A percentile compares a stretch with the other conserved stretches of the same genome.
These are phyloP conservation scores for Euclidium syriacum DNA, from an alignment of 345 rosid species.

Conservation along the genomic window DNA sequence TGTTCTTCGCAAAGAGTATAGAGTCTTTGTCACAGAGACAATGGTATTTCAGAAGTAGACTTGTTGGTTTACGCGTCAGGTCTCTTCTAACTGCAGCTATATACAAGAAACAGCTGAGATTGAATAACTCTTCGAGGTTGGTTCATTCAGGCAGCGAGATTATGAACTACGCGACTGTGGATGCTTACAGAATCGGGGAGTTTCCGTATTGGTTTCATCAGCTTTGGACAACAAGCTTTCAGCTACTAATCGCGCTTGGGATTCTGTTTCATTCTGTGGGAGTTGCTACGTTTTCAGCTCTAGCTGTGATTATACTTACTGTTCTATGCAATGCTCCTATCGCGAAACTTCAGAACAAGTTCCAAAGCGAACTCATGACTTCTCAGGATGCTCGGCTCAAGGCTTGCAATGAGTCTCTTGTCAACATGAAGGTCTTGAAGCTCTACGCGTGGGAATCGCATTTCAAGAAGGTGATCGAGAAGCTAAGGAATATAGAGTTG, in stretches of 20 bases:
- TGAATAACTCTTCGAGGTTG: slow-evolving; percentile 68
- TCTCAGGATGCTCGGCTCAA: slow-evolving; percentile 78
- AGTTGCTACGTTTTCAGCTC: slow-evolving; percentile 75
- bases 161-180: slow-evolving; percentile 86
- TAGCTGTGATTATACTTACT: slow-evolving; percentile 64
- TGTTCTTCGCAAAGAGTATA: slow-evolving; percentile 54
- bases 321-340: slow-evolving; percentile 82
- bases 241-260: slow-evolving; percentile 64
- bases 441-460: slow-evolving; percentile 91
- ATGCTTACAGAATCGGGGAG: slow-evolving; percentile 91
- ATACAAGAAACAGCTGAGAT: slow-evolving; percentile 73
- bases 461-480: slow-evolving; percentile 78
- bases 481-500: slow-evolving; percentile 51
- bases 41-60: slow-evolving; percentile 84
- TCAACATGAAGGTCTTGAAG: slow-evolving; percentile 92
- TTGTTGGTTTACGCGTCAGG: slow-evolving; percentile 70
- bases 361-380: slow-evolving; percentile 70
- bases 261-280: slow-evolving; percentile 85
- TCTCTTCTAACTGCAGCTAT: slow-evolving; percentile 78
- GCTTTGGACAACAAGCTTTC: slow-evolving; percentile 87
- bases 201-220: slow-evolving; percentile 96
- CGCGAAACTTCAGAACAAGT: slow-evolving; percentile 88
- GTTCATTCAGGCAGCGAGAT: slow-evolving; percentile 87
- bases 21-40: slow-evolving; percentile 92
- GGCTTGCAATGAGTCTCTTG: slow-evolving; percentile 77